Percentiles rank a stretch among this genome's conserved stretches.
Evolutionary conservation across 768 basidiomycete genomes (phyloP).

Genomic region (Leucosporidium scottii): DNA sequence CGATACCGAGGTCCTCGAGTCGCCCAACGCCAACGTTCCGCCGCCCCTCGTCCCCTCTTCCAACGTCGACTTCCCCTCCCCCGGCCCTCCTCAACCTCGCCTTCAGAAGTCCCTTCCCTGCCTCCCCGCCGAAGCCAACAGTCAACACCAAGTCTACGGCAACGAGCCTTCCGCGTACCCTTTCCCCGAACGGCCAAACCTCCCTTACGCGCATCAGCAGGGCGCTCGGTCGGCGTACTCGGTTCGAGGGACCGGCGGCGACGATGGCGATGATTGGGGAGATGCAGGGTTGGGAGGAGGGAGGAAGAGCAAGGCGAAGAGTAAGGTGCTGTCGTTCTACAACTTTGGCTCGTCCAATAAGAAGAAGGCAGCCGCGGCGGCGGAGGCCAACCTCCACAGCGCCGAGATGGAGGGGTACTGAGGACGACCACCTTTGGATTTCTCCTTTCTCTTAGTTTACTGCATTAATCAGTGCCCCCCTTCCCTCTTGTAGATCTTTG

Average conservation of each 20-base stretch:
- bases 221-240: conserved; percentile 27
- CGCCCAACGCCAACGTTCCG: no score
- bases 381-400: no score
- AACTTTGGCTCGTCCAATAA: not conserved
- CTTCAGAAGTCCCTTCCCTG: conserved; percentile 12
- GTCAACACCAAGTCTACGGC: not conserved
- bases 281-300: not conserved
- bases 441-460: no score
- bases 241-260: conserved; percentile 6
- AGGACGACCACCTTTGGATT: no score
- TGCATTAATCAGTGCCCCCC: no score
- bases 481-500: no score
- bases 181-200: not conserved
- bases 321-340: conserved; percentile 13
- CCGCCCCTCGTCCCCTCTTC: not conserved
- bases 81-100: not conserved
- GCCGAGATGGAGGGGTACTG: no score
- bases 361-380: not conserved
- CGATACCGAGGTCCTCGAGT: not conserved
- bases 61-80: not conserved
- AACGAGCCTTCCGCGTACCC: not conserved
- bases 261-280: not conserved
- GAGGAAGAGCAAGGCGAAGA: not conserved
- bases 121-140: conserved; percentile 10
- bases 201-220: conserved; percentile 4